phyloP scores from a whole-genome alignment of 1,284 basidiomycete genomes.

The Baeospora myosura region DNA sequence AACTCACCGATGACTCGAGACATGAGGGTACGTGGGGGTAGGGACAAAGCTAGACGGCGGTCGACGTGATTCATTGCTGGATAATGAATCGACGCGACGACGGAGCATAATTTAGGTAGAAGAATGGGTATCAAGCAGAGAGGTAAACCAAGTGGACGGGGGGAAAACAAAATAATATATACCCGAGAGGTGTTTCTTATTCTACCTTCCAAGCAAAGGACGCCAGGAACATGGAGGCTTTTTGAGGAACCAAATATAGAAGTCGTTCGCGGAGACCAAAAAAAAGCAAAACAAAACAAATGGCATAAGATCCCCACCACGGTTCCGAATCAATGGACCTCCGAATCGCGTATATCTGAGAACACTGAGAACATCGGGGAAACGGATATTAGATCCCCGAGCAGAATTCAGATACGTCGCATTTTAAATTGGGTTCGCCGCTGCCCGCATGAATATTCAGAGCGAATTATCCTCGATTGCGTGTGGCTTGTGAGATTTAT shows the following conservation, averaged over 20 bases:
- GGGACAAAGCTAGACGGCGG: conserved; percentile 21
- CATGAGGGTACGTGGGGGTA: conserved; percentile 27
- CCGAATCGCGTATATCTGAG: too few relatives aligned
- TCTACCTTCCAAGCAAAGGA: not conserved
- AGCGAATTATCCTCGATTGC: too few relatives aligned
- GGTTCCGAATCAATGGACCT: not conserved
- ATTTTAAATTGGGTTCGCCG: too few relatives aligned
- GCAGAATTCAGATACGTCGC: too few relatives aligned
- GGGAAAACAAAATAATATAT: not conserved
- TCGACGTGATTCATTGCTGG: conserved; percentile 10
- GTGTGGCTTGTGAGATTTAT: too few relatives aligned
- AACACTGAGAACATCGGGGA: too few relatives aligned
- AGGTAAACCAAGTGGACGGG: not conserved
- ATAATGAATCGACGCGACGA: conserved; percentile 17
- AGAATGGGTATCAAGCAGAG: conserved; percentile 3
- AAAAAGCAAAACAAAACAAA: not conserved
- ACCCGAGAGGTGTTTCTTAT: not conserved
- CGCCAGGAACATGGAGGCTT: not conserved
- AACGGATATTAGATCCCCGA: too few relatives aligned
- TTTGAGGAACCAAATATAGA: not conserved
- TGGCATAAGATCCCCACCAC: not conserved
- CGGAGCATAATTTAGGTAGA: conserved; percentile 16
- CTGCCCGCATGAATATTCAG: too few relatives aligned
- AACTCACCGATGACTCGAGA: conserved; percentile 39
- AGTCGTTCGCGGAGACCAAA: not conserved